Evolutionary conservation across 2,329 filamentous ascomycete genomes (phyloP).

Genomic region (Tolypocladium pustulatum): DNA sequence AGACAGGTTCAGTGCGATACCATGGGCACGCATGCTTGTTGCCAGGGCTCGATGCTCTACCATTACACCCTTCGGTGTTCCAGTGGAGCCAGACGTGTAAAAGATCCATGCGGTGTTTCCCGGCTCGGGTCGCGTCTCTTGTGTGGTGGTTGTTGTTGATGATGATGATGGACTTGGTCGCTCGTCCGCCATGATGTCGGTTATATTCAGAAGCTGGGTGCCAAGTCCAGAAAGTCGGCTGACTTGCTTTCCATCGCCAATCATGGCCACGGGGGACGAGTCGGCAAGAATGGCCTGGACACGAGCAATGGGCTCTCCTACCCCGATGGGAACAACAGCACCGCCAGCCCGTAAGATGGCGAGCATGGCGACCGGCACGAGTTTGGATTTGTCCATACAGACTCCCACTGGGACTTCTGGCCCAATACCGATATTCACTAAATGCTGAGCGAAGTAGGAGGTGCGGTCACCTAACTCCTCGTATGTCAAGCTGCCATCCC

Average conservation of each 20-base stretch:
- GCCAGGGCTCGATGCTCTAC: neutral
- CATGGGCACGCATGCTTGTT: neutral
- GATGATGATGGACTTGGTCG: neutral
- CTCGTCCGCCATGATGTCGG: neutral
- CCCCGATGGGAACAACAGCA: neutral
- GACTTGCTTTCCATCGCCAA: neutral
- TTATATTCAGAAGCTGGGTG: neutral
- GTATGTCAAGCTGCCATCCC: conserved; percentile 15
- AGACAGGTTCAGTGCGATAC: neutral
- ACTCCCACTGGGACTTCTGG: conserved; percentile 15
- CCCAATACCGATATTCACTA: conserved; percentile 9
- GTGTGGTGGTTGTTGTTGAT: neutral
- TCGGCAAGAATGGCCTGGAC: neutral
- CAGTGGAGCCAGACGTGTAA: neutral
- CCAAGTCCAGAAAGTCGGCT: neutral
- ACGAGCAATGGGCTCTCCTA: neutral
- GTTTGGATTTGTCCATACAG: conserved; percentile 23
- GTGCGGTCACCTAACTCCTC: conserved; percentile 6
- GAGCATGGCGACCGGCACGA: conserved; percentile 18
- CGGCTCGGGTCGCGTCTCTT: neutral
- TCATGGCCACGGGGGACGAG: neutral
- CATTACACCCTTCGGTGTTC: neutral
- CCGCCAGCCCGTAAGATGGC: conserved; percentile 21
- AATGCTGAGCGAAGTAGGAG: conserved; percentile 3
- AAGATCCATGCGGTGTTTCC: neutral